Conservation (phyloP, 176 grass and related monocot species). For the Eleusine indica region DNA sequence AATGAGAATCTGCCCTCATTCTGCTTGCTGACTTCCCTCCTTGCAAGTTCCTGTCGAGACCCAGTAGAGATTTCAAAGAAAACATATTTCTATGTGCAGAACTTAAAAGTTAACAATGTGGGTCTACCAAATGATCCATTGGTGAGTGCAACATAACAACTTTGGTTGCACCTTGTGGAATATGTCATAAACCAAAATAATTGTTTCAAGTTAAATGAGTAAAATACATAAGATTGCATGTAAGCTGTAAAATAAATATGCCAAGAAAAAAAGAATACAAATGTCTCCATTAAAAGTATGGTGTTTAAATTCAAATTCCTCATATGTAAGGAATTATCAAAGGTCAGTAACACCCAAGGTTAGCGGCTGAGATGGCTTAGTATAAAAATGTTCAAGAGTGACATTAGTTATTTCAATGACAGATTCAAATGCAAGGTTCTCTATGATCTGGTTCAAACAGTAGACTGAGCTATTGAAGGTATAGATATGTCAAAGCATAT, state of each 20-base stretch:
- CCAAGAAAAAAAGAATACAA: constrained; percentile 1
- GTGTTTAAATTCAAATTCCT: neutral
- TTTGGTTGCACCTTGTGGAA: neutral
- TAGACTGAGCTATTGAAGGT: neutral
- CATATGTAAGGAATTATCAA: neutral
- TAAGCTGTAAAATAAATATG: neutral
- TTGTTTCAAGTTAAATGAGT: neutral
- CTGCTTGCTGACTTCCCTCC: constrained; percentile 71
- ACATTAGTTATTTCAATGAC: neutral
- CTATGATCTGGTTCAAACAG: constrained; percentile 19
- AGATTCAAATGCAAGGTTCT: neutral
- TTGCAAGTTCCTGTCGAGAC: constrained; percentile 59
- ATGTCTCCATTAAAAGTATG: constrained; percentile 1
- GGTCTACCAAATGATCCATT: neutral
- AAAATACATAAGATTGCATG: neutral
- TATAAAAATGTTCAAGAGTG: neutral
- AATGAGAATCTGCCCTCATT: constrained; percentile 62
- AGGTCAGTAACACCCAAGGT: neutral
- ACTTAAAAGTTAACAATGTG: neutral
- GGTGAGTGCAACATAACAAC: neutral
- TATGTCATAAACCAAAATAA: constrained; percentile 6
- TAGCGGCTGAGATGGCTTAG: too few relatives aligned
- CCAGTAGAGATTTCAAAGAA: constrained; percentile 23
- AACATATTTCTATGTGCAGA: constrained; percentile 7
- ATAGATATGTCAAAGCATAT: neutral